Conservation (phyloP, 2,329 filamentous ascomycete genomes). For the Neonectria neomacrospora region DNA sequence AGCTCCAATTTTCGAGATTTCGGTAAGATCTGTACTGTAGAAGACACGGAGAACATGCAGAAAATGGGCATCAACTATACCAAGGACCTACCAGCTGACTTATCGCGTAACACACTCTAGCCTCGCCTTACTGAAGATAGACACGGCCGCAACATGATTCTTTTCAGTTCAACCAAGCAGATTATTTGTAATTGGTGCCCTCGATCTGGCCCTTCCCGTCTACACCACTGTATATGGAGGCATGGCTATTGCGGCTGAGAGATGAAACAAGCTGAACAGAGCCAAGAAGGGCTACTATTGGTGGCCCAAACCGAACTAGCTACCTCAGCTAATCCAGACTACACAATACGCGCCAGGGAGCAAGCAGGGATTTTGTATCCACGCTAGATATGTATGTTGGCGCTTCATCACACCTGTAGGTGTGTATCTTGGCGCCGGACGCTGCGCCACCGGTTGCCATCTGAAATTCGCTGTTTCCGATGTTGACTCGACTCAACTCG, state of each 20-base stretch:
- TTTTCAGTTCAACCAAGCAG: background rate
- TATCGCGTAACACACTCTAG: no score
- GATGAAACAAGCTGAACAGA: background rate
- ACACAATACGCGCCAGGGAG: no score
- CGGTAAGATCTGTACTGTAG: no score
- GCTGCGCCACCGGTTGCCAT: background rate
- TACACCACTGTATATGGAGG: background rate
- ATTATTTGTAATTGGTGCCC: background rate
- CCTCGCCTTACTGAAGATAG: background rate
- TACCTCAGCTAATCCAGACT: no score
- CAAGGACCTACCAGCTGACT: no score
- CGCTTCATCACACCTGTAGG: background rate
- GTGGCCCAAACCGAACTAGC: background rate
- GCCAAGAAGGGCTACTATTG: background rate
- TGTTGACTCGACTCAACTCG: background rate
- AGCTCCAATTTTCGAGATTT: no score
- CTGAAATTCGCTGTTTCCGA: background rate
- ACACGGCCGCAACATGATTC: background rate
- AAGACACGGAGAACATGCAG: no score
- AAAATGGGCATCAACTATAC: no score
- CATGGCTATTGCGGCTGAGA: background rate
- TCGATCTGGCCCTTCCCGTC: background rate
- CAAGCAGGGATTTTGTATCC: background rate
- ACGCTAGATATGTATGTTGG: background rate
- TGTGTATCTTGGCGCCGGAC: background rate